Base-by-base conservation (phyloP, 2,329 filamentous ascomycete species). In the Hymenoscyphus repandus region DNA sequence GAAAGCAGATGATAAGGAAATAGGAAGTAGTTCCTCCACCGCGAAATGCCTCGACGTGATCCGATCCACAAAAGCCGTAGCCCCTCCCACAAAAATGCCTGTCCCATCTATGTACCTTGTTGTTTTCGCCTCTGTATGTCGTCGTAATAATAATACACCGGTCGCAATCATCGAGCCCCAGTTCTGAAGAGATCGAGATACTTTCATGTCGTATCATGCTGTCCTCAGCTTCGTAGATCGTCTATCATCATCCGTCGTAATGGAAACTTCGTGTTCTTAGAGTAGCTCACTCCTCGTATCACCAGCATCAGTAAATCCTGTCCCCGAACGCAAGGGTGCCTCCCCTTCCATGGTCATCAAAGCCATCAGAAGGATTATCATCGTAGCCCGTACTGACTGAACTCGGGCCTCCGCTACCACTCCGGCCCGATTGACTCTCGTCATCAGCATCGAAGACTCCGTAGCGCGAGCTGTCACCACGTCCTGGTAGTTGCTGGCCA, bases 391-490 rank as follows among this genome's bases (percentile, higher is more conserved):
- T 66, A 11, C 64, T 64, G 32, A 66, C 63, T 2, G 68, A 65
- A 27, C 66, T 66, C 9, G 31, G 50, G 13, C 66, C 64, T 34
- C 70, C 66, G 32, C 54, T 57, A 2, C 49, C 52, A 17, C 51
- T 51, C 12, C 64, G 61, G 34, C 67, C 66, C 18, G 58, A 50
- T 36, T 70, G 62, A 49, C 65, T 68, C 33, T 67, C 66, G 31
- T 73, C 69, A n/a, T 74, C 71, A 40, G 71, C 68, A 34, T 75
- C 75, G 52, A 73, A 76, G 61, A 76, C 70, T 31, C 70, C 70
- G 53, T 76, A 78, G 37, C 64, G 57, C 22, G 34, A 37, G 39
- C 40, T 47, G 47, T 49, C 47, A 49, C 45, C 32, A 36, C 42
- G 34, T 20, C 38, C 55, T 30, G 34, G 18, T 7, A 31, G 40